Percentiles rank a stretch among this genome's conserved stretches.
These are phyloP conservation scores for Naganishia cerealis DNA, from an alignment of 1,284 basidiomycete genomes.

Conservation along the genomic window DNA sequence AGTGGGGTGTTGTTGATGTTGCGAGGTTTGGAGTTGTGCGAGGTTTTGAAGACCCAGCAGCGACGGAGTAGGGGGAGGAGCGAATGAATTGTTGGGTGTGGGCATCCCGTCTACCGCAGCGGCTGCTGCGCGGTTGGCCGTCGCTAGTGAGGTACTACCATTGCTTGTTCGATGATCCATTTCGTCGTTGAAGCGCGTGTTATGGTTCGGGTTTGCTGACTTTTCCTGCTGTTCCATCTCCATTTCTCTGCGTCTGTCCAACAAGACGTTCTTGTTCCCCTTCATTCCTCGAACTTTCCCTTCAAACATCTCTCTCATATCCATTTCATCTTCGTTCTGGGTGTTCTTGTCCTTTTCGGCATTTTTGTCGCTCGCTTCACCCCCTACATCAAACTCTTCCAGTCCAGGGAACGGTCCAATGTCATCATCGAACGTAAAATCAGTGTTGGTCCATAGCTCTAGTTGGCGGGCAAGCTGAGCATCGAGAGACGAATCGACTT, in stretches of 20 bases:
- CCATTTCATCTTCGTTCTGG: constrained; percentile 30
- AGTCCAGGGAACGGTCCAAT: constrained; percentile 23
- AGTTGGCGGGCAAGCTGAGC: constrained; percentile 30
- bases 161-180: not conserved
- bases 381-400: constrained; percentile 12
- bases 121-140: constrained; percentile 13
- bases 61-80: constrained; percentile 14
- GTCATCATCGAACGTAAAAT: constrained; percentile 33
- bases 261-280: constrained; percentile 28
- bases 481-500: constrained; percentile 24
- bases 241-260: constrained; percentile 27
- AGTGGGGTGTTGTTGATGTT: not conserved
- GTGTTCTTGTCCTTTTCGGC: constrained; percentile 23
- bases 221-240: constrained; percentile 25
- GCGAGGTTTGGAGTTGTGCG: not conserved
- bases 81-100: not conserved
- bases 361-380: constrained; percentile 6
- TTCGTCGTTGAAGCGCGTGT: constrained; percentile 2
- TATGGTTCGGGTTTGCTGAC: not conserved
- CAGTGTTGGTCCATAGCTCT: constrained; percentile 34
- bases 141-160: not conserved
- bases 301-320: constrained; percentile 28
- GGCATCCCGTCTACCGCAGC: constrained; percentile 16
- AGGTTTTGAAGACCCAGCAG: not conserved
- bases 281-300: constrained; percentile 31